phyloP scores from a whole-genome alignment of 2,329 filamentous ascomycete species.

The Ascochyta pisi region DNA sequence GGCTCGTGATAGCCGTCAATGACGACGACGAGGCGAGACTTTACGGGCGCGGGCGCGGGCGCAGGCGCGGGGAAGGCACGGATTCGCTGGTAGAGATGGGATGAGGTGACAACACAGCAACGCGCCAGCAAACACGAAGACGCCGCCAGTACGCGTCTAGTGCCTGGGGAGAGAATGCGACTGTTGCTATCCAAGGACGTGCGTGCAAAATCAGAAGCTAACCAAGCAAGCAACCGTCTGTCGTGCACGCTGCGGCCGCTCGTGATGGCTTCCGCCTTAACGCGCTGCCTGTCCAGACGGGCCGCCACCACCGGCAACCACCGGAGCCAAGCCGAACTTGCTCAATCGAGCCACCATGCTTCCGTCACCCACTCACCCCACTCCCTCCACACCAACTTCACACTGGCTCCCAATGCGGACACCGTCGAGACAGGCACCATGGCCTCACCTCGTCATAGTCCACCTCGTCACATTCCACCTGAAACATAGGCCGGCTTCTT shows the following conservation, averaged over 20 bases:
- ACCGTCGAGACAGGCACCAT: not conserved
- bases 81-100: conserved; percentile 3
- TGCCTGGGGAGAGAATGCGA: not conserved
- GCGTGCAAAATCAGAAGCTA: conserved; percentile 4
- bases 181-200: conserved; percentile 17
- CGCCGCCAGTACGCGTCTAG: not conserved
- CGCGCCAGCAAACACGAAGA: conserved; percentile 1
- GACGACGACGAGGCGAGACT: conserved; percentile 9
- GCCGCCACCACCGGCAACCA: not conserved
- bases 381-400: not conserved
- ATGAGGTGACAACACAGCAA: conserved; percentile 11
- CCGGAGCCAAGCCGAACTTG: not conserved
- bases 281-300: not conserved
- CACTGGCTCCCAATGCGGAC: not conserved
- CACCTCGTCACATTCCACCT: not conserved
- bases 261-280: conserved; percentile 7
- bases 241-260: conserved; percentile 8
- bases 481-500: not conserved
- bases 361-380: not conserved
- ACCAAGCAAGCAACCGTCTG: conserved; percentile 17
- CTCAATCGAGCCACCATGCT: not conserved
- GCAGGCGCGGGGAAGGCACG: conserved; percentile 14
- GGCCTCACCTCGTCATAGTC: not conserved
- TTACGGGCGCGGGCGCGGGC: conserved; percentile 3
- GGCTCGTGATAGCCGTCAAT: conserved; percentile 18